A percentile compares a stretch with the other conserved stretches of the same genome.
These are phyloP conservation scores for Solanum hybrid DNA, from an alignment of 305 asterid genomes.

Conservation along the genomic window DNA sequence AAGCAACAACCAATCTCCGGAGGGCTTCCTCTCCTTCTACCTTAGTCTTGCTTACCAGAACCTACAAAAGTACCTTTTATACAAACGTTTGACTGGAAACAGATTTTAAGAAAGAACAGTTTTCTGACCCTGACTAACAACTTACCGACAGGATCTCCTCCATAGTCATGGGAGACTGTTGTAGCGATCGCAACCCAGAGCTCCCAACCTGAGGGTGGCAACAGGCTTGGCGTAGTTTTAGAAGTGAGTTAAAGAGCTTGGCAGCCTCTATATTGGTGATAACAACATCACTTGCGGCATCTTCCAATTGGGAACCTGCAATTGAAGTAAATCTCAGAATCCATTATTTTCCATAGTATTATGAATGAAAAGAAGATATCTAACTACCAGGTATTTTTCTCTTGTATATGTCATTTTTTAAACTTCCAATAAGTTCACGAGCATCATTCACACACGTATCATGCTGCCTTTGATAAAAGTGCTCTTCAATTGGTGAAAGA, in stretches of 20 bases:
- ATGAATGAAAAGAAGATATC: constrained; percentile 5
- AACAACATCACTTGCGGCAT: constrained; percentile 34
- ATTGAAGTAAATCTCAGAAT: constrained; percentile 4
- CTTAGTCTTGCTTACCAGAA: constrained; percentile 85
- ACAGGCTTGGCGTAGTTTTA: constrained; percentile 98
- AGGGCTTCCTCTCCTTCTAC: constrained; percentile 96
- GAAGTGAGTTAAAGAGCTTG: constrained; percentile 88
- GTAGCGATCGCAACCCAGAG: constrained; percentile 87
- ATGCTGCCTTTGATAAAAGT: constrained; percentile 89
- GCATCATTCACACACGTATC: constrained; percentile 91
- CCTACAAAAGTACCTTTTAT: constrained; percentile 38
- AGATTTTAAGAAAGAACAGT: constrained; percentile 1
- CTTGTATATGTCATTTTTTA: constrained; percentile 41
- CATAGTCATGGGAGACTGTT: constrained; percentile 98
- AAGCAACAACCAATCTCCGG: constrained; percentile 72
- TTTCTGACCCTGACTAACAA: constrained; percentile 10
- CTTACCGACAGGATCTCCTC: constrained; percentile 86
- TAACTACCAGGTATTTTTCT: constrained; percentile 41
- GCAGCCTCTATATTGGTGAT: constrained; percentile 78
- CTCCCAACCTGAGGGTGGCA: constrained; percentile 99
- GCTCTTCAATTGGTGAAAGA: constrained; percentile 84
- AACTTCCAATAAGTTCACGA: constrained; percentile 67
- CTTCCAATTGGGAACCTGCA: constrained; percentile 42
- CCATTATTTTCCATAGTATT: neutral
- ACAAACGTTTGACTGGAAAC: constrained; percentile 3